Base-by-base conservation (phyloP, 2,329 filamentous ascomycete genomes). In the Fusarium sp. region DNA sequence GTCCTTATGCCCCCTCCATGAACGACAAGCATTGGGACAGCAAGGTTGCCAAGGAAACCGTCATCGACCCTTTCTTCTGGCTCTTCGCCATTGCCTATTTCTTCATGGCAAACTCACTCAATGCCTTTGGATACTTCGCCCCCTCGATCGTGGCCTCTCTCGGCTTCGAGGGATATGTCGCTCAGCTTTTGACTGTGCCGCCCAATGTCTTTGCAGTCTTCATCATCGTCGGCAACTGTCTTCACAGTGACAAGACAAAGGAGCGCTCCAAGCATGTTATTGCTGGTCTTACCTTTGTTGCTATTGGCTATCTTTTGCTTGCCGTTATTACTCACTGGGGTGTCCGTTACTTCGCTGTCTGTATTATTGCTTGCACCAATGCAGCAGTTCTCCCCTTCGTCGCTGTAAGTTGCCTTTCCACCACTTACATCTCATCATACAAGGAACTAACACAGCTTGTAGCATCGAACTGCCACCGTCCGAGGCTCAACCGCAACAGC, bases 131-230 rank as follows among this genome's bases (percentile, higher is more conserved):
- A 3, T 80, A 80, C 66, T 80, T 80, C 34, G 73, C 76, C 1
- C 78, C 78, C 3, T 76, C 78, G 1, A 80, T 80, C 26, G 73
- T 80, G 22, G 69, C 77, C 19, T 73, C 75, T 4, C 76, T 80
- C 13, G 78, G 79, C 17, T 80, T 79, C 61, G 62, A 67, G 22
- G 75, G 74, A 2, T 65, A 78, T 50, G 54, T 73, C n/a, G 79
- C 77, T 5, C 78, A 80, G 58, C 68, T 80, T 5, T 66, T 80
- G 21, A 80, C 78, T 2, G 78, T 80, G 1, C 78, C 78, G 5
- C 78, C 78, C 3, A 80, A 80, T 24, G 78, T 80, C 26, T 75
- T 79, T 50, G 76, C 78, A 13, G 74, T 80, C 11, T 74, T 80
- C 28, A 65, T 80, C 51, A 75, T 77, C 10, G 64, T 80, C 6